Base-by-base conservation (phyloP, 2,329 filamentous ascomycete species). In the Neofusicoccum sp. region DNA sequence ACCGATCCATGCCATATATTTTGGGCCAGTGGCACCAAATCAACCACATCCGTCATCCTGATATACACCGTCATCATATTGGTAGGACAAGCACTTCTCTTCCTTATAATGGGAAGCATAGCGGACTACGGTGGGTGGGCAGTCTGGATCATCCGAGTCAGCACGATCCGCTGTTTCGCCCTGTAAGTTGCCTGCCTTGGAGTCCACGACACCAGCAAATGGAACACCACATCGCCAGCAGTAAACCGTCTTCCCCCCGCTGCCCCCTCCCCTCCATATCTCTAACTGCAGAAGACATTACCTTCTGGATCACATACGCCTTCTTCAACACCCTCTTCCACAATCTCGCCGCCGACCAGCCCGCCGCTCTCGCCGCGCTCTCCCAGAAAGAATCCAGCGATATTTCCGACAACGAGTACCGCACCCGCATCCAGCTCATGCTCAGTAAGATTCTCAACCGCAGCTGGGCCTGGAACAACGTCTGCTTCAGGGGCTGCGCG, bases 171-270 rank as follows among this genome's bases (percentile, higher is more conserved):
- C 36, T 84, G 86, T 0, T 89, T 80, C 69, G 86, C 74, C 36
- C 80, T 87, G 63, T 86, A 86, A 1, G 89, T 89, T 64, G 86
- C 79, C 53, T 89, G 86, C 85, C 71, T 89, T 1, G 86, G 85
- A 16, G 85, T 89, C 0, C 84, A 88, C 62, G 81, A 79, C 0
- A 71, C 80, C 16, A 75, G 79, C 3, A 77, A 86, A 68, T 89
- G 87, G 87, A 77, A 82, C 53, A 74, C 80, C 11, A 87, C 78
- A 0, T 79, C 84, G 0, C 86, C 81, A 0, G 70, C 89, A 12
- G 40, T 43, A 43, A 43, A n/a, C n/a, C 6, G 40, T n/a, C 16
- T 36, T 12, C 12, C 33, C 12, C 33, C 12, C 33, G 7, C 33
- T 36, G 7, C 33, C 3, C 33, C 33, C 7, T 36, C 33, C 89